These are phyloP conservation scores for Trichoderma virens DNA, from an alignment of 495 filamentous ascomycete species.

Conservation along the genomic window DNA sequence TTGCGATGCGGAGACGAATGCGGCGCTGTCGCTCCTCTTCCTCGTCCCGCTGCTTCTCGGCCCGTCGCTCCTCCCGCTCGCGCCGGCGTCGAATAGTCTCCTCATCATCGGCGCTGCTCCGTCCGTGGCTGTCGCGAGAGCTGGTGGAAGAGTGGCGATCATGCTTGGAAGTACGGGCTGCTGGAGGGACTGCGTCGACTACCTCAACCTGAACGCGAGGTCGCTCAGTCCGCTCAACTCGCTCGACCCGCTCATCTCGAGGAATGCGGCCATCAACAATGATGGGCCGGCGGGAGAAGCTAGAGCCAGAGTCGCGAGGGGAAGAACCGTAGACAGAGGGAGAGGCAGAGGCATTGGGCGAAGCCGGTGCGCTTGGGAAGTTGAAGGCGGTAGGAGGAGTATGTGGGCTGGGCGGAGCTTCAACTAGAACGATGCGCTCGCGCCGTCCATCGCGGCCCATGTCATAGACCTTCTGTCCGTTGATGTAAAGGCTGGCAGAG, in stretches of 20 bases:
- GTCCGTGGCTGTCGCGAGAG: conserved; percentile 10
- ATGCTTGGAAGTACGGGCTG: not conserved
- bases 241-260: not conserved
- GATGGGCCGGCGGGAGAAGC: conserved; percentile 9
- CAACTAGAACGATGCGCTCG: conserved; percentile 12
- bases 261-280: conserved; percentile 13
- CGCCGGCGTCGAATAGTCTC: not conserved
- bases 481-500: conserved; percentile 11
- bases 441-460: not conserved
- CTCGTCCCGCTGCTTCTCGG: not conserved
- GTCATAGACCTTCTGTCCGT: conserved; percentile 12
- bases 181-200: not conserved
- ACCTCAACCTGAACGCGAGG: conserved; percentile 11
- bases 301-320: not conserved
- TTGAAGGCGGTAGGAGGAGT: conserved; percentile 4
- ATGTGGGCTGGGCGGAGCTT: conserved; percentile 9
- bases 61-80: conserved; percentile 9
- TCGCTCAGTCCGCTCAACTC: not conserved
- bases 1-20: conserved; percentile 11
- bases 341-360: conserved; percentile 9
- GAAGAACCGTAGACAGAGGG: not conserved
- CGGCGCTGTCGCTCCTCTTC: conserved; percentile 6
- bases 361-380: conserved; percentile 1
- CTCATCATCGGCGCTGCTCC: conserved; percentile 7
- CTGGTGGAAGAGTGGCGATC: conserved; percentile 9